Base-by-base conservation (phyloP, 495 filamentous ascomycete genomes). In the Hamigera avellanea region DNA sequence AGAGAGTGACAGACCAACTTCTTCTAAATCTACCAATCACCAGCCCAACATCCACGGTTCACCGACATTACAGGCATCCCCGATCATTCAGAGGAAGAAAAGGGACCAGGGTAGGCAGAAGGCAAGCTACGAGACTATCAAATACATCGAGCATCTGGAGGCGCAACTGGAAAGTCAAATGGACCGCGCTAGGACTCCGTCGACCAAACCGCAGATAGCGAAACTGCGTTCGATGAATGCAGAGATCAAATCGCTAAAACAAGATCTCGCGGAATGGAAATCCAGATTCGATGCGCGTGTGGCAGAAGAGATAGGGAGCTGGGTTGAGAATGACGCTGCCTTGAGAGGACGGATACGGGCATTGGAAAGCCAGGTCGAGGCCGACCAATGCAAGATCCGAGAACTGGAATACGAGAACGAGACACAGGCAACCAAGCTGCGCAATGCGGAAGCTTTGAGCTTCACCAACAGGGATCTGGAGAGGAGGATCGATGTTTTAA, bases 121-220 rank as follows among this genome's bases (percentile, higher is more conserved):
- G 38, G 29, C 45, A 8, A 57, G 44, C 36, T 46, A 43, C 26
- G 48, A 53, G 37, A 45, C 52, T 10, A 39, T 55, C 3, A 49
- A 56, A 29, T 71, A 71, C 44, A 69, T 72, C 28, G 68, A 71
- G 28, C 65, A 66, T 41, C 56, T 71, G 6, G 67, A 71, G 37
- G 43, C 46, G 13, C 64, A 71, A 39, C 44, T 67, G 8, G 54
- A 61, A 18, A 53, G 44, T 0, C 67, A 60, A 43, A 37, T 67
- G 9, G 59, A 64, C 21, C 53, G 48, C 2, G 45, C 56, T 17
- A 57, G 48, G 19, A 52, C 56, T n/a, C 56, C 64, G 2, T 42
- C 45, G 1, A 47, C 50, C 19, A 55, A 54, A 30, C 26, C 48
- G 2, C 64, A 62, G 5, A 48, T 59, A 7, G 45, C 55, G 12